Conservation (phyloP, 805 yeast genomes). For the Wilhelminamyces savonicus region DNA sequence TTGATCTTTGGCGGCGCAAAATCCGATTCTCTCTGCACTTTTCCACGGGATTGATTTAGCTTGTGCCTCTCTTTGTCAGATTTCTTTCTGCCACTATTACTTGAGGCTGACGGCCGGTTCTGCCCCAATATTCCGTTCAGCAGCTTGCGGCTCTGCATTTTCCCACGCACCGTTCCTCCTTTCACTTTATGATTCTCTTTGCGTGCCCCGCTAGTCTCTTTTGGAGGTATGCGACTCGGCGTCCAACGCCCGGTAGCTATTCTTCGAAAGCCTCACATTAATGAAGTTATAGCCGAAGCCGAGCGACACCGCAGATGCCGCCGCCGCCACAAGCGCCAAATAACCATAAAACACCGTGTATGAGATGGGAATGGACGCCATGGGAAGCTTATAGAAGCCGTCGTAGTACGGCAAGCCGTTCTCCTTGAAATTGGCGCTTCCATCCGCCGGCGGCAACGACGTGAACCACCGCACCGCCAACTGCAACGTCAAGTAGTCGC, state of each 20-base stretch:
- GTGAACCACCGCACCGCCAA: slow-evolving; percentile 57
- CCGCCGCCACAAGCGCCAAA: slow-evolving; percentile 14
- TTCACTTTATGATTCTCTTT: no score
- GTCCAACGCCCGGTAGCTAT: slow-evolving; percentile 16
- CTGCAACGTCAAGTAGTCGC: slow-evolving; percentile 51
- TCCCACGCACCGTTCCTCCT: no score
- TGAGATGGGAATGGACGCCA: slow-evolving; percentile 20
- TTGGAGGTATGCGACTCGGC: slow-evolving; percentile 16
- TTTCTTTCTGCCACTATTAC: no score
- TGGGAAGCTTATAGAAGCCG: slow-evolving; percentile 36
- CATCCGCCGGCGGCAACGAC: slow-evolving; percentile 14
- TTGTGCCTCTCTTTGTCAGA: no score
- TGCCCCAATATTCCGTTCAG: no score
- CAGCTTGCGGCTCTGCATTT: no score
- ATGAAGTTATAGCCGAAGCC: slow-evolving; percentile 19
- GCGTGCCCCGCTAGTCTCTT: no score
- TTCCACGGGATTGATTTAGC: no score
- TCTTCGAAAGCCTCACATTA: slow-evolving; percentile 9
- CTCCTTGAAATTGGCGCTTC: slow-evolving; percentile 5
- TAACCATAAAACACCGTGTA: slow-evolving; percentile 13
- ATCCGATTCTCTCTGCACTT: no score
- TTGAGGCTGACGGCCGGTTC: no score
- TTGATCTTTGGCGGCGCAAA: no score
- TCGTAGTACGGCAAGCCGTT: slow-evolving; percentile 28
- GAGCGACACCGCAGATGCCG: slow-evolving; percentile 17